phyloP scores from a whole-genome alignment of 2,329 filamentous ascomycete genomes.

The Ophiostoma sp. region DNA sequence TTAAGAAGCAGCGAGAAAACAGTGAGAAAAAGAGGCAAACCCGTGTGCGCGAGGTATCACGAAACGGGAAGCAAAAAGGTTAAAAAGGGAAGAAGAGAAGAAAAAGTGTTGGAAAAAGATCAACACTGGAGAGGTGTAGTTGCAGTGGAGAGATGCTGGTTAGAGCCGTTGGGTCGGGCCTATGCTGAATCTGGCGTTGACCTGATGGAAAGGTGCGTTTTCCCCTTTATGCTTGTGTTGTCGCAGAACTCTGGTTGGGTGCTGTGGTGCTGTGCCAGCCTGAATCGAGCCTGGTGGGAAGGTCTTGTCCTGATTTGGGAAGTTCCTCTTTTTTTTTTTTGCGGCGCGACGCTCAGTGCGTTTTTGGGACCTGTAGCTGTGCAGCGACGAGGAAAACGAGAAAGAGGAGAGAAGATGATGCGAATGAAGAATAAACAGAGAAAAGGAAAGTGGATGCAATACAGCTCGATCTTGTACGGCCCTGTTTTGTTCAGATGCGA shows the following conservation, averaged over 20 bases:
- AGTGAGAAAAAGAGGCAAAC: not conserved
- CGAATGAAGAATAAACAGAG: not conserved
- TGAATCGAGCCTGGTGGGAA: conserved; percentile 51
- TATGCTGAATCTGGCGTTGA: conserved; percentile 65
- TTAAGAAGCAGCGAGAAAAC: not conserved
- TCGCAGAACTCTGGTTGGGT: conserved; percentile 59
- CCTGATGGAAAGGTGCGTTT: conserved; percentile 51
- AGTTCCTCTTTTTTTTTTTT: conserved; percentile 19
- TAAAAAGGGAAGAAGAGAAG: conserved; percentile 17
- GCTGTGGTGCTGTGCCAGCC: conserved; percentile 37
- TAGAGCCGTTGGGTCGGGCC: conserved; percentile 63
- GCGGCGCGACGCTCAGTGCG: conserved; percentile 24
- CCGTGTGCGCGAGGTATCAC: conserved; percentile 43
- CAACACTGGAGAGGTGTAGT: conserved; percentile 14
- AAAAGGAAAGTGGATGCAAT: conserved; percentile 2
- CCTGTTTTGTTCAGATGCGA: not conserved
- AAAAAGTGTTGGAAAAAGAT: conserved; percentile 14
- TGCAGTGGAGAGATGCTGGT: conserved; percentile 62
- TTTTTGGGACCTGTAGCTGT: not conserved
- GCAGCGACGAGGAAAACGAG: not conserved
- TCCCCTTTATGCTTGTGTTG: conserved; percentile 41
- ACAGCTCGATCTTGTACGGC: not conserved
- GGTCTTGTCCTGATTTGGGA: conserved; percentile 32
- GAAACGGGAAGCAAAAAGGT: conserved; percentile 39
- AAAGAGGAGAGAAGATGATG: not conserved